Percentiles rank a stretch among this genome's conserved stretches.
Evolutionary conservation across 1,284 basidiomycete genomes (phyloP).

Genomic region (Puccinia coronata): DNA sequence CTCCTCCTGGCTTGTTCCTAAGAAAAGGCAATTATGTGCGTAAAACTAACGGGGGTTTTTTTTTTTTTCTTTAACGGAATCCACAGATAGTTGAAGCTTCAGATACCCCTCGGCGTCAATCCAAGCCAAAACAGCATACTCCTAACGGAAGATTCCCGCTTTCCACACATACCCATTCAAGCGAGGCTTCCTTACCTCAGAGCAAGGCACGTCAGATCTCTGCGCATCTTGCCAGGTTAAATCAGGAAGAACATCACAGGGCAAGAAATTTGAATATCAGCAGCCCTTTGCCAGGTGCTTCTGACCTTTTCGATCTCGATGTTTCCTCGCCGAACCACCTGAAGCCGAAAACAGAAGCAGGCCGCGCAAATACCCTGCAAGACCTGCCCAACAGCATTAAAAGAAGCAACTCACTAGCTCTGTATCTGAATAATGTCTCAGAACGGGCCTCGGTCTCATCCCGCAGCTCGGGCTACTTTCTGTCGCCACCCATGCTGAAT

Average conservation of each 20-base stretch:
- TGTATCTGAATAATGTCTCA: background rate
- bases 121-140: background rate
- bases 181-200: background rate
- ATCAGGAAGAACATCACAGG: no score
- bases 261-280: no score
- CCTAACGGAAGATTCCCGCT: background rate
- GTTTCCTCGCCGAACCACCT: background rate
- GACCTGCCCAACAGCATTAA: background rate
- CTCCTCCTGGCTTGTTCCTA: background rate
- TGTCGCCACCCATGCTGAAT: constrained; percentile 18
- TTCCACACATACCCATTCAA: background rate
- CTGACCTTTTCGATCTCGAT: background rate
- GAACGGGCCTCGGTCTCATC: background rate
- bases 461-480: background rate
- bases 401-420: background rate
- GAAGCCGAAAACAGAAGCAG: background rate
- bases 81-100: background rate
- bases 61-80: background rate
- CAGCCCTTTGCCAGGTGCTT: background rate
- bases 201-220: background rate
- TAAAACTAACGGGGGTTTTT: background rate
- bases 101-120: background rate
- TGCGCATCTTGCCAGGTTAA: background rate
- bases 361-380: no score
- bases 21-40: background rate